Base-by-base conservation (phyloP, 305 asterid genomes). In the Coffea humblotiana region DNA sequence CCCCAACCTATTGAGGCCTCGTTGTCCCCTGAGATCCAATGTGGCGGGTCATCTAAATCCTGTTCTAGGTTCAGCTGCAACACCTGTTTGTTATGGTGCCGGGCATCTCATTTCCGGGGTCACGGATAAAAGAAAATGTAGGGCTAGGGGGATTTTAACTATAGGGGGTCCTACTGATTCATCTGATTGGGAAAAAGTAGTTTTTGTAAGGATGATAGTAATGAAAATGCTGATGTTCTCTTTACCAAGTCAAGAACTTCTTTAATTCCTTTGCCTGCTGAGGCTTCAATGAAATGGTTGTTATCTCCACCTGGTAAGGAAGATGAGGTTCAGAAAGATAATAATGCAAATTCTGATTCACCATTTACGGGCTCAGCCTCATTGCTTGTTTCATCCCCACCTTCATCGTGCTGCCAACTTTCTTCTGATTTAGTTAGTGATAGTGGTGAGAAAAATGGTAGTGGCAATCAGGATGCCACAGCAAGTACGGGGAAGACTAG, bases 1-100 rank as follows among this genome's bases (percentile, higher is more conserved):
- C 97, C 35, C 99, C 99, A 56, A 56, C 98, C 99, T 23, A 81
- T 93, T 77, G 97, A 92, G 86, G 90, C 93, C 52, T 95, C 98
- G 15, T 80, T 89, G 21, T 95, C 99, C 67, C 99, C 99, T 78
- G 97, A 95, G 79, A 88, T 93, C 69, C 97, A 91, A 77, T 84
- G 70, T 45, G 81, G 90, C 45, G 81, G 90, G 19, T 79, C 90
- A 78, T 79, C 58, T 86, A 74, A 74, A 48, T 80, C 58, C 9
- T n/a, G 47, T 76, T 76, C 5, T 51, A 77, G 86, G 77, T 83
- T 84, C 93, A 40, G 88, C 85, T 47, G 87, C 80, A 29, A 89
- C 97, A 2, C 97, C 98, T 32, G 84, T 90, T 84, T 92, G 93
- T 81, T 95, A 93, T 78, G 97, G 92, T 73, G 92, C 91, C 49